Evolutionary conservation across 164 flowering plant genomes (phyloP).

Genomic region (Tinospora cordifolia): DNA sequence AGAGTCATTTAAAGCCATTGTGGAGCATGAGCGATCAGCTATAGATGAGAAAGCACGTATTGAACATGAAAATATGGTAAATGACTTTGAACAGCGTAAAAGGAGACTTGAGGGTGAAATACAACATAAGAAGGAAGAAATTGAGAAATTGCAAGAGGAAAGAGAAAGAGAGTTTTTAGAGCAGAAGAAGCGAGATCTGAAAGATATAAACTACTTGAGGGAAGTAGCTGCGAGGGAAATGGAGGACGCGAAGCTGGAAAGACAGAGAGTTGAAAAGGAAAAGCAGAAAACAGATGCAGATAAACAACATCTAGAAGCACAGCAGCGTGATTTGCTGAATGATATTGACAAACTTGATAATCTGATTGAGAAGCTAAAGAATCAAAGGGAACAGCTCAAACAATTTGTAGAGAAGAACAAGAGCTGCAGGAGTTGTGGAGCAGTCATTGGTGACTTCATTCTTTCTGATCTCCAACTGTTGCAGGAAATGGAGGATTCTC

Average conservation of each 20-base stretch:
- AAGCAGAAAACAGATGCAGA: conserved; percentile 32
- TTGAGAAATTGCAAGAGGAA: conserved; percentile 39
- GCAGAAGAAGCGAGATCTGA: conserved; percentile 35
- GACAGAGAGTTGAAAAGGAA: conserved; percentile 40
- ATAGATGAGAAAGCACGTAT: conserved; percentile 41
- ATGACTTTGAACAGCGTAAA: conserved; percentile 48
- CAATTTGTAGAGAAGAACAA: conserved; percentile 54
- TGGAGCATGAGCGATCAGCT: conserved; percentile 47
- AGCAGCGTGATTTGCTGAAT: conserved; percentile 51
- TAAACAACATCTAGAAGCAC: conserved; percentile 46
- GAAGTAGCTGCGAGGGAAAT: conserved; percentile 42
- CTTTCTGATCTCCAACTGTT: conserved; percentile 37
- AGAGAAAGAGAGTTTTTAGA: conserved; percentile 48
- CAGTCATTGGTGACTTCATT: conserved; percentile 34
- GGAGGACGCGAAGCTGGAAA: conserved; percentile 51
- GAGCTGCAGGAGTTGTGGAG: conserved; percentile 56
- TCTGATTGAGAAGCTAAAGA: conserved; percentile 55
- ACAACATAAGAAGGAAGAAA: conserved; percentile 39
- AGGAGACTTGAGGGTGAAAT: conserved; percentile 46
- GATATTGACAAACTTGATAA: conserved; percentile 61
- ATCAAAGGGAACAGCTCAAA: conserved; percentile 44
- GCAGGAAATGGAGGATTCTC: conserved; percentile 33
- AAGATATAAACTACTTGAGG: conserved; percentile 34
- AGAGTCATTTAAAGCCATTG: conserved; percentile 51
- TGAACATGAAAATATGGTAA: conserved; percentile 41